phyloP scores from a whole-genome alignment of 2,329 filamentous ascomycete species.

The Fusarium newnesense region DNA sequence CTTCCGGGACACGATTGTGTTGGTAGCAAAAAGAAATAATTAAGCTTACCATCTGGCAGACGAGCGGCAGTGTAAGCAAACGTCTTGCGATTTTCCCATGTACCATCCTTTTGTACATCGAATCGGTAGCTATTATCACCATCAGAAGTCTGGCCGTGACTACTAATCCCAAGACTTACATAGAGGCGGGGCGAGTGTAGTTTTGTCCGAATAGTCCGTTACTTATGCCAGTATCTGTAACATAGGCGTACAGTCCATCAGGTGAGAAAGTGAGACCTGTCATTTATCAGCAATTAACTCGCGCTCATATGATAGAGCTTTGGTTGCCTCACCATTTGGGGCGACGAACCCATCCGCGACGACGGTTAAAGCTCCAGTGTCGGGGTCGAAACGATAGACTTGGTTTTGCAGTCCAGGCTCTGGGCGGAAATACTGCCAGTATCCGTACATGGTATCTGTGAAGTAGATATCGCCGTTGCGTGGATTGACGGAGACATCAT shows the following conservation, averaged over 20 bases:
- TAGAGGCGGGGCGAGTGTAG: conserved; percentile 54
- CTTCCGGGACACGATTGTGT: rapidly evolving
- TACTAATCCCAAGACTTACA: conserved; percentile 50
- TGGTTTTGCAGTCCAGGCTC: conserved; percentile 64
- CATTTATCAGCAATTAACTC: background rate
- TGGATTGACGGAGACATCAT: conserved; percentile 66
- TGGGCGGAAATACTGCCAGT: conserved; percentile 66
- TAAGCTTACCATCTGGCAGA: conserved; percentile 65
- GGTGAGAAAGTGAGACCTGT: conserved; percentile 66
- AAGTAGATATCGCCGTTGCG: conserved; percentile 70
- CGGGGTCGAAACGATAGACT: conserved; percentile 66
- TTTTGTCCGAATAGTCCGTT: conserved; percentile 57
- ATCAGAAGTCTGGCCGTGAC: background rate
- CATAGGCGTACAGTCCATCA: conserved; percentile 61
- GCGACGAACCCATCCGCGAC: conserved; percentile 67
- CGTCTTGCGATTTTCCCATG: conserved; percentile 58
- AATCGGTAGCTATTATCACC: conserved; percentile 54
- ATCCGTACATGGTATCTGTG: conserved; percentile 70
- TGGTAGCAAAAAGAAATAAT: background rate
- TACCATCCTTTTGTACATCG: conserved; percentile 57
- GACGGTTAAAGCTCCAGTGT: conserved; percentile 61
- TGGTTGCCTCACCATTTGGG: conserved; percentile 58
- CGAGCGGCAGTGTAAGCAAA: conserved; percentile 67
- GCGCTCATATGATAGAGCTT: too few species aligned
- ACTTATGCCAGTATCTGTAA: conserved; percentile 64